Evolutionary conservation across 306 rosid genomes (phyloP), one percentile per base, ranked within the genome.

Genomic region (Prunus salicina): DNA sequence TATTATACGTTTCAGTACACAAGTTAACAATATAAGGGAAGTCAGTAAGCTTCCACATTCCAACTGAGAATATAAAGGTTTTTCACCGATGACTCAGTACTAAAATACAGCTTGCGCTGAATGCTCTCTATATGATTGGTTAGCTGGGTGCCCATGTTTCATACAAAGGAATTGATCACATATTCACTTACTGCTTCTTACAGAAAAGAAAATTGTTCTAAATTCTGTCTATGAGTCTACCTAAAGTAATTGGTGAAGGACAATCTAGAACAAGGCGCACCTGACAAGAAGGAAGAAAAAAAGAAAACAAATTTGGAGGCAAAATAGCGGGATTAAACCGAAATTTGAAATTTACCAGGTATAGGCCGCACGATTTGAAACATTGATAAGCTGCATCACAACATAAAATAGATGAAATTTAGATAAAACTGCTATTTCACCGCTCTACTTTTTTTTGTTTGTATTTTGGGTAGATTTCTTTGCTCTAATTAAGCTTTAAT

Each of bases 351-450:
- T 65, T 52, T 66, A 91, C 97, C 97, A 85, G 98, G 93, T 67
- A 92, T 79, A 20, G 98, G 97, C 32, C 93, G 93, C 80, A 94
- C 85, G 63, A 83, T 58, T 80, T 86, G 87, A 87, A 91, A 91
- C 72, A 94, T 76, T 10, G 97, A 91, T 70, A 94, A 89, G 85
- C 98, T 94, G 97, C 88, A 86, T 14, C 71, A 80, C 71, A 69
- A 49, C 72, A 71, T 5, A 58, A 73, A 56, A 53, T 8, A 68
- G 53, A 64, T 6, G 65, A 41, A 24, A 25, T 64, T 86, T 71
- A 82, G 81, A 81, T 80, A 69, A 8, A 61, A 41, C 5, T 28
- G 49, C 43, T 12, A 64, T 27, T 60, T 65, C 69, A 11, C 7
- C 8, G 27, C 67, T 34, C 22, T 32, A 10, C 25, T 38, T 1